phyloP scores from a whole-genome alignment of 1,284 basidiomycete genomes.

The Coniferiporia weirii region DNA sequence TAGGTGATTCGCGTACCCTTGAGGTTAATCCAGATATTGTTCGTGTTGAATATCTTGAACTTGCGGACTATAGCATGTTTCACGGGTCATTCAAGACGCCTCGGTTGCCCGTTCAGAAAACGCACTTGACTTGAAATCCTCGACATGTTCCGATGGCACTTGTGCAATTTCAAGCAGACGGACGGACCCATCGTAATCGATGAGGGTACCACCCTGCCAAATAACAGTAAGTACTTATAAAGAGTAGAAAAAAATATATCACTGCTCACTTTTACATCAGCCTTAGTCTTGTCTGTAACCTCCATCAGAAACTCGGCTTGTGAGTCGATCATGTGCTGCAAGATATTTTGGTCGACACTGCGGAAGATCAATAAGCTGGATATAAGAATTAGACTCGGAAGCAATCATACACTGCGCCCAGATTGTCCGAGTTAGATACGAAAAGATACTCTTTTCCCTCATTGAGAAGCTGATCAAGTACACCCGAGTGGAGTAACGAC shows the following conservation, averaged over 20 bases:
- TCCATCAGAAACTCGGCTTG: conserved; percentile 95
- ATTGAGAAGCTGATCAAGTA: conserved; percentile 89
- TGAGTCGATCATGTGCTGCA: conserved; percentile 87
- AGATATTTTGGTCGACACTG: conserved; percentile 76
- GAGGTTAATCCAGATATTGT: conserved; percentile 97
- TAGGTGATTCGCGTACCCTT: conserved; percentile 39
- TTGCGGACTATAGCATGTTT: conserved; percentile 55
- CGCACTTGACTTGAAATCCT: conserved; percentile 90
- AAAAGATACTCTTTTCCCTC: conserved; percentile 99
- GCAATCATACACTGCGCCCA: conserved; percentile 86
- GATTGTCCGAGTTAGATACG: conserved; percentile 98
- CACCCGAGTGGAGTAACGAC: conserved; percentile 88
- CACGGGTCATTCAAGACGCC: conserved; percentile 1
- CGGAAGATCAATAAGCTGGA: conserved; percentile 27
- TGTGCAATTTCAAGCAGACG: conserved; percentile 98
- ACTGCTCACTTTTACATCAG: conserved; percentile 80
- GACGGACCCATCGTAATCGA: conserved; percentile 93
- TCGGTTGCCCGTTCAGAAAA: conserved; percentile 3
- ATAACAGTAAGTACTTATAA: conserved; percentile 1
- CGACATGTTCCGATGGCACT: conserved; percentile 94
- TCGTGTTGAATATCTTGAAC: conserved; percentile 97
- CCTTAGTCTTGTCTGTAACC: conserved; percentile 99
- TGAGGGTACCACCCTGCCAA: conserved; percentile 85
- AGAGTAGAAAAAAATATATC: conserved; percentile 1
- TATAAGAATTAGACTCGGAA: neutral